Percentiles rank a stretch among this genome's conserved stretches.
phyloP scores from a whole-genome alignment of 768 basidiomycete species.

The Tylopilus sp. region DNA sequence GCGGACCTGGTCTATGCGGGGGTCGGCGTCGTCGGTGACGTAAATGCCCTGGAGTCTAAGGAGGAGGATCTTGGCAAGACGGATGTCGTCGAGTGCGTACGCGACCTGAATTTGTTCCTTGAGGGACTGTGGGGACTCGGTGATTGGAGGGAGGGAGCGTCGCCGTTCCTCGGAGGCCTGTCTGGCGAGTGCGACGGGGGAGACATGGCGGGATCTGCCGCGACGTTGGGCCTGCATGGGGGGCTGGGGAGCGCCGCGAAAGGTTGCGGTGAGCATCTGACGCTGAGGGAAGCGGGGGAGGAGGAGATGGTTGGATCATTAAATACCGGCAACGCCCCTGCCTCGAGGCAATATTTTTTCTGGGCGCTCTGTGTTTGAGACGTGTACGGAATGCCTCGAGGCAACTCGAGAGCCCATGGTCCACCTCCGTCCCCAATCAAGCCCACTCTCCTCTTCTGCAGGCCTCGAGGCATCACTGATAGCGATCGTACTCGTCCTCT shows the following conservation, averaged over 20 bases:
- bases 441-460: constrained; percentile 1
- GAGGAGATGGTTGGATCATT: background rate
- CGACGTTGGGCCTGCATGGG: constrained; percentile 32
- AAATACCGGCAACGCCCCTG: background rate
- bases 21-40: constrained; percentile 56
- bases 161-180: constrained; percentile 42
- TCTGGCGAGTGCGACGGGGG: constrained; percentile 41
- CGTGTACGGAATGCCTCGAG: background rate
- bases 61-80: constrained; percentile 61
- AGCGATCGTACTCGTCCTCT: constrained; percentile 14
- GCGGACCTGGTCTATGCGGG: constrained; percentile 58
- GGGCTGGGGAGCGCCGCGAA: constrained; percentile 25
- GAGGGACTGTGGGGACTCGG: constrained; percentile 39
- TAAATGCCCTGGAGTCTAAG: constrained; percentile 59
- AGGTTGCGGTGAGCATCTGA: constrained; percentile 23
- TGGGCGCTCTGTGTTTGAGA: no score
- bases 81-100: constrained; percentile 65
- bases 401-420: background rate
- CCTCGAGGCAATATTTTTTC: constrained; percentile 17
- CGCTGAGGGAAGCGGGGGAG: background rate
- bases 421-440: constrained; percentile 16
- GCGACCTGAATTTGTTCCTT: constrained; percentile 66
- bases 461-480: constrained; percentile 31
- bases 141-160: background rate
- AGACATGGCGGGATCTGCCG: constrained; percentile 42